Percentiles rank a stretch among this genome's conserved stretches.
These are phyloP conservation scores for Epichloe festucae DNA, from an alignment of 2,329 filamentous ascomycete species.

Conservation along the genomic window DNA sequence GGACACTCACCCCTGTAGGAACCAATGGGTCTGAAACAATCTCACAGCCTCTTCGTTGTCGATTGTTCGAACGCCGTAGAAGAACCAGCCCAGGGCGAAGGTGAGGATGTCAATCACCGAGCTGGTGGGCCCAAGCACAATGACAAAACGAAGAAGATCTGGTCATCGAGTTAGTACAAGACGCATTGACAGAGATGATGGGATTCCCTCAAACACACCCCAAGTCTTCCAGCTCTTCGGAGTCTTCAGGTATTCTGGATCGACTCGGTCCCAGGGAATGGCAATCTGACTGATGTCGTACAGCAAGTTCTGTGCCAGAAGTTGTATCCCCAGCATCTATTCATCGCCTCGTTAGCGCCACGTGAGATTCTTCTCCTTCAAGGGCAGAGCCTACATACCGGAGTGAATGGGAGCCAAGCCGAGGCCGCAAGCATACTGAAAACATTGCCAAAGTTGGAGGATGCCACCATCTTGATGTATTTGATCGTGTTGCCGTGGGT, in stretches of 20 bases:
- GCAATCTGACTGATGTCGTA: slow-evolving; percentile 19
- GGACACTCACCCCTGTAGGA: slow-evolving; percentile 12
- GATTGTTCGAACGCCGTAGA: slow-evolving; percentile 11
- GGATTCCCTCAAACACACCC: not conserved
- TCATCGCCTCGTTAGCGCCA: not conserved
- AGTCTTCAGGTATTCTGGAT: slow-evolving; percentile 13
- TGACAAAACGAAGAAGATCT: slow-evolving; percentile 17
- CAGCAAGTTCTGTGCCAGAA: slow-evolving; percentile 16
- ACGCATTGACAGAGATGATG: not conserved
- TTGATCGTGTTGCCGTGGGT: slow-evolving; percentile 18
- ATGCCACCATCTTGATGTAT: slow-evolving; percentile 20
- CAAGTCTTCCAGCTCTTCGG: slow-evolving; percentile 15
- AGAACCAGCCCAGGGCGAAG: slow-evolving; percentile 13
- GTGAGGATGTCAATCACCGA: slow-evolving; percentile 16
- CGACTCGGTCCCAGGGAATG: slow-evolving; percentile 17
- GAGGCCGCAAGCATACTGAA: slow-evolving; percentile 16
- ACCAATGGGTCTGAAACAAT: slow-evolving; percentile 16
- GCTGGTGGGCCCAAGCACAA: slow-evolving; percentile 16
- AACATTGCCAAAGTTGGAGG: slow-evolving; percentile 19
- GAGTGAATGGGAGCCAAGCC: slow-evolving; percentile 17
- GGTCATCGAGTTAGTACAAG: not conserved
- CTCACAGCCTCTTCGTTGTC: slow-evolving; percentile 7
- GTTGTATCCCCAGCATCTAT: slow-evolving; percentile 15
- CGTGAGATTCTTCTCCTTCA: too few relatives aligned
- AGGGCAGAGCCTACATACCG: slow-evolving; percentile 1